Evolutionary conservation across 352 stramenopile genomes (phyloP).

Genomic region (Globisporangium echinulatum): DNA sequence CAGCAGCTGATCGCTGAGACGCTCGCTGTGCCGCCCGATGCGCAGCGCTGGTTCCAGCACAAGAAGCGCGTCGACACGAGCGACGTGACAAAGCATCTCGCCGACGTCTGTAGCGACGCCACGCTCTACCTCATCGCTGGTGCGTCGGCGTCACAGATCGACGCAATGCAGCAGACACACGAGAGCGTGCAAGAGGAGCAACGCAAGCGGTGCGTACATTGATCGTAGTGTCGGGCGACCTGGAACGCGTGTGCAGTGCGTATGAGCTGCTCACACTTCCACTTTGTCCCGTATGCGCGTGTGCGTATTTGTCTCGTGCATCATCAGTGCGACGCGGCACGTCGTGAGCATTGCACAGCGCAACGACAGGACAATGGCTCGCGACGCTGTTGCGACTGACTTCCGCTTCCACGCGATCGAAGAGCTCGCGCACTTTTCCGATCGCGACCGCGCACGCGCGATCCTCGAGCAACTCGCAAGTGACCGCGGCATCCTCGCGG

Average conservation of each 20-base stretch:
- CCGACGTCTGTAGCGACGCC: slow-evolving; percentile 21
- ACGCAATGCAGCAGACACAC: slow-evolving; percentile 45
- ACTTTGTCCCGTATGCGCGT: too few species aligned
- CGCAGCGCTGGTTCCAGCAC: slow-evolving; percentile 55
- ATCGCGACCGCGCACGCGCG: slow-evolving; percentile 46
- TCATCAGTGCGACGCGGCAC: slow-evolving; percentile 33
- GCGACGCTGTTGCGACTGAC: slow-evolving; percentile 30
- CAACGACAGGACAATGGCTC: slow-evolving; percentile 32
- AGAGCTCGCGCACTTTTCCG: slow-evolving; percentile 46
- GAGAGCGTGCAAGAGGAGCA: slow-evolving; percentile 28
- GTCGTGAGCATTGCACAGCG: slow-evolving; percentile 52
- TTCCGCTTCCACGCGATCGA: slow-evolving; percentile 75
- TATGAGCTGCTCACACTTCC: too few species aligned
- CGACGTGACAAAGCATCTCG: slow-evolving; percentile 10
- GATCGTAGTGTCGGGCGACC: too few species aligned
- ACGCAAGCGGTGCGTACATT: slow-evolving; percentile 32
- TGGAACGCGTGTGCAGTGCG: too few species aligned
- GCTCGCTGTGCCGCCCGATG: slow-evolving; percentile 25
- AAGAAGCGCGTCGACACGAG: slow-evolving; percentile 39
- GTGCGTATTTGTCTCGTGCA: too few species aligned
- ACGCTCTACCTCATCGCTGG: slow-evolving; percentile 41
- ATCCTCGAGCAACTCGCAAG: slow-evolving; percentile 83
- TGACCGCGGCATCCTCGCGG: slow-evolving; percentile 82
- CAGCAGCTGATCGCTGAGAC: slow-evolving; percentile 27
- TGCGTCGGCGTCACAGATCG: slow-evolving; percentile 35